Evolutionary conservation across 805 yeast species (phyloP).

Genomic region (Lipomyces chichibuensis): DNA sequence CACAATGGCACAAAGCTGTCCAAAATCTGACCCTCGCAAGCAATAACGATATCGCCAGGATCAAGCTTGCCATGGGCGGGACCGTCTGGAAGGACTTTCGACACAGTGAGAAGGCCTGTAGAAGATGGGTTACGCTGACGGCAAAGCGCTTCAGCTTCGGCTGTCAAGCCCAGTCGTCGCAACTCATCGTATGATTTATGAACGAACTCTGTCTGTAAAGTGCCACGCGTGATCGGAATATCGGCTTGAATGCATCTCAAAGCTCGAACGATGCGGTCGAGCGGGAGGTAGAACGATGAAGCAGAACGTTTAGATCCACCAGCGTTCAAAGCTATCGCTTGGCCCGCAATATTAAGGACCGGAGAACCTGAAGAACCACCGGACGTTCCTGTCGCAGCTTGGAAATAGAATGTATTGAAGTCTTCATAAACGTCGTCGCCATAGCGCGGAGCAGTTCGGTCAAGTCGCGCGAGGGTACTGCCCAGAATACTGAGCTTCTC

Average conservation of each 20-base stretch:
- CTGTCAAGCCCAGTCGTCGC: constrained; percentile 28
- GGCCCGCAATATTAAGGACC: constrained; percentile 34
- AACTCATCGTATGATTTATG: constrained; percentile 32
- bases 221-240: constrained; percentile 29
- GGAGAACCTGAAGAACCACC: constrained; percentile 36
- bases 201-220: constrained; percentile 32
- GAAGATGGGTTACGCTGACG: constrained; percentile 21
- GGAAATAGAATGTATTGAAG: constrained; percentile 34
- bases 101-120: constrained; percentile 30
- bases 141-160: constrained; percentile 25
- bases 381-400: constrained; percentile 36
- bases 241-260: constrained; percentile 25
- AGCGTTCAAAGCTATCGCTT: constrained; percentile 34
- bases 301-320: constrained; percentile 35
- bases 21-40: constrained; percentile 22
- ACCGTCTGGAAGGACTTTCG: constrained; percentile 30
- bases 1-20: constrained; percentile 29
- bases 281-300: constrained; percentile 34
- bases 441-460: constrained; percentile 32
- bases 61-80: constrained; percentile 31
- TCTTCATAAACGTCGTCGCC: constrained; percentile 34
- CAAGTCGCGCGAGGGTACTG: constrained; percentile 34
- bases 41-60: constrained; percentile 33
- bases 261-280: constrained; percentile 33
- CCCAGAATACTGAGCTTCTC: constrained; percentile 35